Evolutionary conservation across 2,329 filamentous ascomycete genomes (phyloP), one percentile per base, ranked within the genome.

Genomic region (Penicillium occitanis): DNA sequence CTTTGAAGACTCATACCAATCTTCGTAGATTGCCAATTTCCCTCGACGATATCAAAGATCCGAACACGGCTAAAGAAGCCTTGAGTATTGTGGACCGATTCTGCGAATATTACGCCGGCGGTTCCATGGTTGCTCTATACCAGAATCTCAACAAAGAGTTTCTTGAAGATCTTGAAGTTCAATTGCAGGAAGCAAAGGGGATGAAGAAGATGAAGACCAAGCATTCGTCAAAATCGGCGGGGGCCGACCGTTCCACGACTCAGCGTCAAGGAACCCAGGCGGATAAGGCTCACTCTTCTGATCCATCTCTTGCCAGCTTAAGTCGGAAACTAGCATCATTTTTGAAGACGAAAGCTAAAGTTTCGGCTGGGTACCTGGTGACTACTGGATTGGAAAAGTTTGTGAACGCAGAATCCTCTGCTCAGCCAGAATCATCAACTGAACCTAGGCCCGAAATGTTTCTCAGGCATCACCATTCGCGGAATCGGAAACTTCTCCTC

Each of bases 111-210:
- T 80, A 79, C 30, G 68, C 75, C 0, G 81, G 81, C 1, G 73
- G 75, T 0, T 80, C 74, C n/a, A 67, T 84, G 14, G 79, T 77
- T 1, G 77, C 77, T 50, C 69, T 84, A 0, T 85, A 84, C 67
- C 73, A 81, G 53, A 78, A 83, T 53, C 61, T 82, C 6, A 69
- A 83, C 2, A 73, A 81, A 0, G 76, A 80, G 0, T 79, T 76
- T 61, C 53, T 83, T 0, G 44, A 68, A 0, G 71, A 75, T 25
- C 44, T 62, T 19, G 60, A 62, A 19, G 40, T 33, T 33, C 37
- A 60, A 40, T n/a, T 60, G 35, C 57, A 60, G 28, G 28, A 42
- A 19, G 57, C 14, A 40, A 30, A 46, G 22, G 57, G 11, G 14
- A 33, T 37, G 33, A 22, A 37, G 30, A 60, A 60, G 37, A n/a